Percentiles rank a stretch among this genome's conserved stretches.
Evolutionary conservation across 495 filamentous ascomycete species (phyloP).

Genomic region (Podospora comata): DNA sequence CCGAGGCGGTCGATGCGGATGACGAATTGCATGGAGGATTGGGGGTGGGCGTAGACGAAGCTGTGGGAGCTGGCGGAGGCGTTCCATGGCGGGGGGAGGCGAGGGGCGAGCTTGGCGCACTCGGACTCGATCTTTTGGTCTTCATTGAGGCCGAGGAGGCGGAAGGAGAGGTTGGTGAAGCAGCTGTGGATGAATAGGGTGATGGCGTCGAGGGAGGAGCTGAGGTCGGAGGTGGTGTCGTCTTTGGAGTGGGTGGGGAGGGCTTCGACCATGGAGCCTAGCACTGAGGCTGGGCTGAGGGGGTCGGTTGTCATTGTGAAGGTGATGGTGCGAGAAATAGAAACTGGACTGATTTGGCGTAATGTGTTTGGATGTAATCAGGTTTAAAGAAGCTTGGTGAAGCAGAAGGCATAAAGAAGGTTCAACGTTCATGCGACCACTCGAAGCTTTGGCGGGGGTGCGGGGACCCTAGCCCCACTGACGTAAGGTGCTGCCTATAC

Average conservation of each 20-base stretch:
- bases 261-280: slow-evolving; percentile 57
- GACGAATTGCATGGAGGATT: slow-evolving; percentile 82
- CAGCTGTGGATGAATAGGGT: slow-evolving; percentile 82
- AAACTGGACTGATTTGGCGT: too few species aligned
- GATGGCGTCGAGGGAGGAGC: slow-evolving; percentile 76
- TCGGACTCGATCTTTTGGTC: slow-evolving; percentile 58
- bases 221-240: slow-evolving; percentile 58
- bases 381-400: not conserved
- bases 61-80: slow-evolving; percentile 59
- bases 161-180: slow-evolving; percentile 76
- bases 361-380: too few species aligned
- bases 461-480: not conserved
- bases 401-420: not conserved
- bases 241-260: slow-evolving; percentile 49
- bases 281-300: slow-evolving; percentile 42
- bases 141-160: slow-evolving; percentile 77
- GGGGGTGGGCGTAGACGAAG: slow-evolving; percentile 86
- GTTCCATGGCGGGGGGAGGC: slow-evolving; percentile 81
- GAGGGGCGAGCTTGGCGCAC: slow-evolving; percentile 44
- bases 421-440: not conserved
- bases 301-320: slow-evolving; percentile 29
- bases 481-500: not conserved
- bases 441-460: not conserved
- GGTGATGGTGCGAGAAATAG: not conserved
- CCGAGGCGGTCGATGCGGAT: slow-evolving; percentile 80